Percentiles rank a stretch among this genome's conserved stretches.
These are phyloP conservation scores for Irpex sp. DNA, from an alignment of 1,284 basidiomycete genomes.

Conservation along the genomic window DNA sequence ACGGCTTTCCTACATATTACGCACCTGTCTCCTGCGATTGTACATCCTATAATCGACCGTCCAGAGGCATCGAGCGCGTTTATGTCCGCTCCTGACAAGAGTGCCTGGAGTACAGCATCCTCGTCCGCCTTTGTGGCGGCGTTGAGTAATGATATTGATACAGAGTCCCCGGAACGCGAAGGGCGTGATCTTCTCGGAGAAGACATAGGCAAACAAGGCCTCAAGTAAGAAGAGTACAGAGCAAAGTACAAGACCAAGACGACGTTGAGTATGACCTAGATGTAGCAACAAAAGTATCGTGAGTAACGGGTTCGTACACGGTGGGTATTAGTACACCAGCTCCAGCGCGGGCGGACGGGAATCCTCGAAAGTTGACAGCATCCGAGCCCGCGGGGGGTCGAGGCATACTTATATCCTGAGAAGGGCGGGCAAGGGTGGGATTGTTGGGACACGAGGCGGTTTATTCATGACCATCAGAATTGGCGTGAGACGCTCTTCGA, in stretches of 20 bases:
- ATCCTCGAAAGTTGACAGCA: background rate
- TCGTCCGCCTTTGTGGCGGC: conserved; percentile 57
- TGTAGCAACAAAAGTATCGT: background rate
- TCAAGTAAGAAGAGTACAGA: background rate
- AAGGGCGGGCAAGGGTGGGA: conserved; percentile 2
- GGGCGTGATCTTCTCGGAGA: background rate
- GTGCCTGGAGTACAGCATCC: conserved; percentile 45
- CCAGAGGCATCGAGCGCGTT: conserved; percentile 58
- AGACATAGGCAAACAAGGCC: conserved; percentile 3
- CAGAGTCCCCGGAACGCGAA: conserved; percentile 6
- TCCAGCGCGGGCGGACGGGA: background rate
- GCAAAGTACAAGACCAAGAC: background rate
- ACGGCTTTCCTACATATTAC: conserved; percentile 12
- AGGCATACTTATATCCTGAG: background rate
- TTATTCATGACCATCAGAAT: conserved; percentile 11
- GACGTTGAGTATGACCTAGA: background rate
- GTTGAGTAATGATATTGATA: conserved; percentile 40
- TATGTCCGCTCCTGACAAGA: conserved; percentile 59
- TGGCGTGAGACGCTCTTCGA: conserved; percentile 2
- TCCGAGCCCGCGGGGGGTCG: conserved; percentile 4
- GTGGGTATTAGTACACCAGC: background rate
- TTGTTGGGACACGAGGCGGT: conserved; percentile 11
- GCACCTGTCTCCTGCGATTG: conserved; percentile 67
- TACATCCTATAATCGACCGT: conserved; percentile 59
- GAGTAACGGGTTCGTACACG: background rate